Evolutionary conservation across 2,329 filamentous ascomycete species (phyloP).

Genomic region (Aspergillus spinulosporus): DNA sequence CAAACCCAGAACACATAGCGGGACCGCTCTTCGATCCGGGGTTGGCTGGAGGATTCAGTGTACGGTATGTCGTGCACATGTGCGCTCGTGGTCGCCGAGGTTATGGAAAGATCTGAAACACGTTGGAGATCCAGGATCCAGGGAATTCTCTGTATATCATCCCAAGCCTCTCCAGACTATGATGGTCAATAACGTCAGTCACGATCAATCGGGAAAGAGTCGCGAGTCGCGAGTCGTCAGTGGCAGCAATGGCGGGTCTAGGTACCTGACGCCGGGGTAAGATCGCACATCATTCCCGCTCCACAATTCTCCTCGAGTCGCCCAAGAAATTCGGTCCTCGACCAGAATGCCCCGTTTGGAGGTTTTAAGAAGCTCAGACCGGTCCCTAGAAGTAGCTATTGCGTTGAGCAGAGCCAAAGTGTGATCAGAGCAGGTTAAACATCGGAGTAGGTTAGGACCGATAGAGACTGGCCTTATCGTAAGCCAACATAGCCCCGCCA

Average conservation of each 20-base stretch:
- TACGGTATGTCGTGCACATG: neutral
- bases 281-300: neutral
- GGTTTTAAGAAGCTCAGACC: neutral
- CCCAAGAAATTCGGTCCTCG: neutral
- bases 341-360: neutral
- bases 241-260: neutral
- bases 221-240: neutral
- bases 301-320: neutral
- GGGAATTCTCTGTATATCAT: too few species aligned
- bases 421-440: neutral
- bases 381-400: too few species aligned
- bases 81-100: neutral
- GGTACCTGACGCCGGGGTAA: neutral
- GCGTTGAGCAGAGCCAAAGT: neutral
- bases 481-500: neutral
- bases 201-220: constrained; percentile 4
- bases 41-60: too few species aligned
- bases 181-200: neutral
- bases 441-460: neutral
- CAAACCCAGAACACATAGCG: too few species aligned
- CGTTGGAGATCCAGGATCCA: too few species aligned
- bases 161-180: neutral
- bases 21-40: too few species aligned
- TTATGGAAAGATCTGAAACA: neutral
- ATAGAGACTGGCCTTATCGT: neutral